phyloP scores from a whole-genome alignment of 805 yeast genomes.

The Ogataea paraovalis region DNA sequence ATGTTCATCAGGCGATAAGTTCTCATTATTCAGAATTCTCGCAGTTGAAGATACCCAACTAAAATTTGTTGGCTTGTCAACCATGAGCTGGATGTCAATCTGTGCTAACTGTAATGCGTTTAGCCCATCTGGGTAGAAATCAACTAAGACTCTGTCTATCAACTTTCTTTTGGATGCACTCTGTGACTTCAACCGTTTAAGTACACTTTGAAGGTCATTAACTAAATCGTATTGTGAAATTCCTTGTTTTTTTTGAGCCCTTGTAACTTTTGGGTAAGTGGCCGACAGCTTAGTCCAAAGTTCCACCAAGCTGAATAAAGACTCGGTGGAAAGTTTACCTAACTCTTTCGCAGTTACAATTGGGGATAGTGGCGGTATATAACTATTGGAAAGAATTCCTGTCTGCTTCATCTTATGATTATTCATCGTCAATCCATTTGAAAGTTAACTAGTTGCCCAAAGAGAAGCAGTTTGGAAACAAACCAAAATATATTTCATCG shows the following conservation, averaged over 20 bases:
- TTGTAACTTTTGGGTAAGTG: slow-evolving; percentile 26
- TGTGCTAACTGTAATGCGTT: slow-evolving; percentile 67
- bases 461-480: too few species aligned
- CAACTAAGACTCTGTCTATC: slow-evolving; percentile 43
- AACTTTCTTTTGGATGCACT: slow-evolving; percentile 27
- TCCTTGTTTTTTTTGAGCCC: slow-evolving; percentile 17
- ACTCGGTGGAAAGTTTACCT: slow-evolving; percentile 23
- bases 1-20: slow-evolving; percentile 7
- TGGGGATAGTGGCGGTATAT: slow-evolving; percentile 29
- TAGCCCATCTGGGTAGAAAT: slow-evolving; percentile 53
- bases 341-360: slow-evolving; percentile 23
- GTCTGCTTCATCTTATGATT: slow-evolving; percentile 12
- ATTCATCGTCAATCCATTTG: background rate
- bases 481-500: background rate
- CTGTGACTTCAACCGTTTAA: slow-evolving; percentile 11
- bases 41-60: slow-evolving; percentile 49
- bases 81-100: slow-evolving; percentile 59
- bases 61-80: slow-evolving; percentile 50
- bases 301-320: slow-evolving; percentile 29
- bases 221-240: slow-evolving; percentile 16
- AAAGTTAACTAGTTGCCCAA: too few species aligned
- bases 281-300: slow-evolving; percentile 32
- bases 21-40: slow-evolving; percentile 25
- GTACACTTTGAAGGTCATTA: slow-evolving; percentile 11
- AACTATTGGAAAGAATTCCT: slow-evolving; percentile 33